These are phyloP conservation scores for Irpex sp. DNA, from an alignment of 1,284 basidiomycete genomes.

Conservation along the genomic window DNA sequence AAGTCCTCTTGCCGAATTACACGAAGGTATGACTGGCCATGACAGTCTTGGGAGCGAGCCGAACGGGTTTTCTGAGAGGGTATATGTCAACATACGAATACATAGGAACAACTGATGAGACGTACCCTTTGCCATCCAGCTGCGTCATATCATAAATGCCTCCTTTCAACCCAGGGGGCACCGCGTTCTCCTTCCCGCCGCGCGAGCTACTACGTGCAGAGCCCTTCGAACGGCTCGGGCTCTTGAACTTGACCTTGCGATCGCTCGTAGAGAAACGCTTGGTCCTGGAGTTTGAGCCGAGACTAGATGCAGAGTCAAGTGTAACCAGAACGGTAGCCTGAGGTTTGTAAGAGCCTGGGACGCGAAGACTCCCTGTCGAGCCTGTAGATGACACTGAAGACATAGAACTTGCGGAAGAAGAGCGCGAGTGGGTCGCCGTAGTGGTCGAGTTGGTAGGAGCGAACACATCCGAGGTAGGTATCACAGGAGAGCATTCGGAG, in stretches of 20 bases:
- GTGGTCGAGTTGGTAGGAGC: neutral
- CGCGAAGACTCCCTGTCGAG: neutral
- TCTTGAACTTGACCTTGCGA: neutral
- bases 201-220: neutral
- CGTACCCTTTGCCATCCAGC: neutral
- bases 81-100: neutral
- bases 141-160: neutral
- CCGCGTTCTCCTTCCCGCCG: neutral
- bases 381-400: neutral
- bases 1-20: neutral
- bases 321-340: neutral
- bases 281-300: neutral
- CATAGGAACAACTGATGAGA: neutral
- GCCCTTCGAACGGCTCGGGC: neutral
- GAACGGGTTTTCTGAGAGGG: neutral
- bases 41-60: neutral
- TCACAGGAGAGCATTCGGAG: neutral
- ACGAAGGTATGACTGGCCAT: neutral
- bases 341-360: neutral
- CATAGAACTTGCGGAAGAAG: neutral
- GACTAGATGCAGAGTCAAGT: neutral
- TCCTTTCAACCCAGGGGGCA: neutral
- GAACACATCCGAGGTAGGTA: neutral
- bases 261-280: neutral
- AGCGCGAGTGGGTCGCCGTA: neutral